A percentile compares a stretch with the other conserved stretches of the same genome.
Conservation (phyloP, 2,329 filamentous ascomycete species). For the Fusarium buharicum region DNA sequence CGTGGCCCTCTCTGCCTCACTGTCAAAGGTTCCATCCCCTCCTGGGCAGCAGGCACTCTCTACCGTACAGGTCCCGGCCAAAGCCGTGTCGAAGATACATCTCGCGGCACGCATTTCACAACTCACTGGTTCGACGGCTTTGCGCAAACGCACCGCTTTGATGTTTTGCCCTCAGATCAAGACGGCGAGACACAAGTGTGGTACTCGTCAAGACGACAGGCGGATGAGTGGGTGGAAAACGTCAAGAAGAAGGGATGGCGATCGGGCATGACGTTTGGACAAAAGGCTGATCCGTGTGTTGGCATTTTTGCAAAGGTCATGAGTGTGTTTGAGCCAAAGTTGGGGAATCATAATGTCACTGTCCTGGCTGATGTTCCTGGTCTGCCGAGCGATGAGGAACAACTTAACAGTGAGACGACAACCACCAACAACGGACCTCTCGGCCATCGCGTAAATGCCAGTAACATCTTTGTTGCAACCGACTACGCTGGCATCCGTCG, state of each 20-base stretch:
- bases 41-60: conserved; percentile 75
- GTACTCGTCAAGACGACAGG: conserved; percentile 77
- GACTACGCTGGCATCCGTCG: conserved; percentile 68
- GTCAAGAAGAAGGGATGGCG: conserved; percentile 69
- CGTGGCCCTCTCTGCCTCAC: conserved; percentile 70
- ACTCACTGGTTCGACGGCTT: conserved; percentile 88
- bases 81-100: conserved; percentile 67
- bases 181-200: conserved; percentile 56
- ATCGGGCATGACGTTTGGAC: conserved; percentile 71
- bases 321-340: conserved; percentile 62
- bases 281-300: conserved; percentile 78
- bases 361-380: conserved; percentile 70
- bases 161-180: conserved; percentile 63
- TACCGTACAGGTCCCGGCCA: conserved; percentile 80
- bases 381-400: conserved; percentile 45
- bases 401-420: neutral
- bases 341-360: conserved; percentile 70
- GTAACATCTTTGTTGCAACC: conserved; percentile 64
- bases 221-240: conserved; percentile 69
- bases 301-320: conserved; percentile 78
- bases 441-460: conserved; percentile 54
- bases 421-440: conserved; percentile 1
- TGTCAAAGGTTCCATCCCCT: conserved; percentile 74
- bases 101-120: conserved; percentile 68
- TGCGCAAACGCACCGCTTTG: conserved; percentile 76